These are phyloP conservation scores for Xylaria sp. DNA, from an alignment of 2,329 filamentous ascomycete genomes.

Conservation along the genomic window DNA sequence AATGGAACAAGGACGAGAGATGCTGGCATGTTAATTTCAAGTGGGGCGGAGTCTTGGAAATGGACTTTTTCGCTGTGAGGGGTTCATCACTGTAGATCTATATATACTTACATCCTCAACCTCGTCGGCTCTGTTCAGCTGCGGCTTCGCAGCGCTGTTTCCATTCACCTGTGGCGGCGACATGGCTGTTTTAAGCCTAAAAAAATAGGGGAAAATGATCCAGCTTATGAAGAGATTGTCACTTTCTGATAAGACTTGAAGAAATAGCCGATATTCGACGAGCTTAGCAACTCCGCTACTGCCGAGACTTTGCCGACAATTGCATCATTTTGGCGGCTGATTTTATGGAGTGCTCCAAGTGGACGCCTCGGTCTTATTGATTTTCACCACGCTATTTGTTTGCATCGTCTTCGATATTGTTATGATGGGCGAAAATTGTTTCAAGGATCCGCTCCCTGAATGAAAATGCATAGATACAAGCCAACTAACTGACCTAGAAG, in stretches of 20 bases:
- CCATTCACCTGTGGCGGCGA: slow-evolving; percentile 11
- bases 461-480: too few species aligned
- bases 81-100: too few species aligned
- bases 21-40: neutral
- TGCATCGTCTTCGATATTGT: neutral
- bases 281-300: slow-evolving; percentile 19
- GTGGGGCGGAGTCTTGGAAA: neutral
- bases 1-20: neutral
- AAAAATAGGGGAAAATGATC: neutral
- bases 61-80: neutral
- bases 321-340: slow-evolving; percentile 24
- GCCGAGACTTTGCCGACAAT: slow-evolving; percentile 26
- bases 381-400: neutral
- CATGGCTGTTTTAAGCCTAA: neutral
- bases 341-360: neutral
- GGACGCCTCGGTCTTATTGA: neutral
- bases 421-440: neutral
- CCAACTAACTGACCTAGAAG: too few species aligned
- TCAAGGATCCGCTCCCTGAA: too few species aligned
- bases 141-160: slow-evolving; percentile 6
- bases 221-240: too few species aligned
- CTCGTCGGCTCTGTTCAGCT: slow-evolving; percentile 49
- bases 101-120: slow-evolving; percentile 51
- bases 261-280: too few species aligned
- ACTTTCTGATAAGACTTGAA: too few species aligned